Evolutionary conservation across 257 asterid genomes (phyloP).

Genomic region (Eucommia ulmoides): DNA sequence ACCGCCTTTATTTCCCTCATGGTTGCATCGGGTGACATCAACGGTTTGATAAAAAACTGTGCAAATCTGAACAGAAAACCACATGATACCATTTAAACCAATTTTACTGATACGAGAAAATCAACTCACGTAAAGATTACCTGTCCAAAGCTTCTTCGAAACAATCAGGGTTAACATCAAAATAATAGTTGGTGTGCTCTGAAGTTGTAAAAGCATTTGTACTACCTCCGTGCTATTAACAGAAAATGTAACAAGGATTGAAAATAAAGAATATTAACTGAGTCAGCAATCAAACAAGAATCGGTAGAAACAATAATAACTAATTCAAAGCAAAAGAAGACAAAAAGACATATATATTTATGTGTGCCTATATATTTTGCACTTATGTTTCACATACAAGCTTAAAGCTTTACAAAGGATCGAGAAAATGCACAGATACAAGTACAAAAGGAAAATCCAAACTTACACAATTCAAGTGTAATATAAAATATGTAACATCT

Average conservation of each 20-base stretch:
- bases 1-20: conserved; percentile 92
- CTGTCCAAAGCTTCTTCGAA: conserved; percentile 96
- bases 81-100: conserved; percentile 7
- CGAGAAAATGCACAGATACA: no score
- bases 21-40: conserved; percentile 97
- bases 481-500: no score
- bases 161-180: conserved; percentile 79
- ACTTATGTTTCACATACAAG: no score
- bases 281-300: conserved; percentile 5
- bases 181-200: conserved; percentile 74
- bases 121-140: conserved; percentile 16
- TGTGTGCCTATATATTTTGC: no score
- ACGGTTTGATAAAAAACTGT: conserved; percentile 88
- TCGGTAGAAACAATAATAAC: no score
- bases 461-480: no score
- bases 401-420: no score
- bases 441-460: no score
- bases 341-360: no score
- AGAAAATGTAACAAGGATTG: conserved; percentile 3
- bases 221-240: conserved; percentile 83
- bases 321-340: no score
- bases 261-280: not conserved
- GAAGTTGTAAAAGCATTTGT: conserved; percentile 90
- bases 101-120: not conserved
- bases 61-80: conserved; percentile 48